These are phyloP conservation scores for Aspergillus costaricaensis DNA, from an alignment of 2,329 filamentous ascomycete species.

Conservation along the genomic window DNA sequence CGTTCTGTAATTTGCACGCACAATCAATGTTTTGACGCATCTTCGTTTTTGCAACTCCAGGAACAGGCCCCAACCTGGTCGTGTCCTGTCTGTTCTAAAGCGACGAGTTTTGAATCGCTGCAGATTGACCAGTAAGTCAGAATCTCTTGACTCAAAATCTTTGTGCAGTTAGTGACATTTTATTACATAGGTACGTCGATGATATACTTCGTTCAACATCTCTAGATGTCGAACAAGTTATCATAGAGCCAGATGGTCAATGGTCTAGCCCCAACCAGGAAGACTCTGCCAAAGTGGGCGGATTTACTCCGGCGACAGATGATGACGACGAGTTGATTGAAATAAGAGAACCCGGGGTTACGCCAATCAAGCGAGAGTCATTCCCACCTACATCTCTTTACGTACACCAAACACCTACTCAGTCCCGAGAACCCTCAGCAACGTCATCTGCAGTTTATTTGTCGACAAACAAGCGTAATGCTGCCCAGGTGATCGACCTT, in stretches of 20 bases:
- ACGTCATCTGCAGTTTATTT: conserved; percentile 37
- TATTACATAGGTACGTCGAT: conserved; percentile 69
- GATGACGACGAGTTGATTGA: conserved; percentile 57
- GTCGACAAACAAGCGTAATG: conserved; percentile 50
- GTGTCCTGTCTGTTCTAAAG: conserved; percentile 91
- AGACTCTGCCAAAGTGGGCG: conserved; percentile 41
- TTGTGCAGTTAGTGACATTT: not conserved
- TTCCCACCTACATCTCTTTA: conserved; percentile 23
- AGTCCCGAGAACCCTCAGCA: conserved; percentile 42
- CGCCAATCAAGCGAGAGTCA: conserved; percentile 42
- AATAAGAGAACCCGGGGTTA: conserved; percentile 42
- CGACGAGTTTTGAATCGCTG: conserved; percentile 75
- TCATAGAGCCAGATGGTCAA: conserved; percentile 80
- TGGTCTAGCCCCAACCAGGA: conserved; percentile 63
- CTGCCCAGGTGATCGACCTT: conserved; percentile 55
- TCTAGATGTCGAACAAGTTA: conserved; percentile 75
- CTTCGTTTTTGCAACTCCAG: conserved; percentile 87
- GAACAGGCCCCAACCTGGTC: conserved; percentile 95
- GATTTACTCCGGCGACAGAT: conserved; percentile 41
- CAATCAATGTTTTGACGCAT: conserved; percentile 92
- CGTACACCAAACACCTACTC: conserved; percentile 37
- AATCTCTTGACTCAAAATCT: conserved; percentile 14
- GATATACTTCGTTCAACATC: conserved; percentile 79
- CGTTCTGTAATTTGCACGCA: conserved; percentile 80
- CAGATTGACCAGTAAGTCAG: conserved; percentile 79